phyloP scores from a whole-genome alignment of 768 basidiomycete species.

The Tricholoma hemisulphureum region DNA sequence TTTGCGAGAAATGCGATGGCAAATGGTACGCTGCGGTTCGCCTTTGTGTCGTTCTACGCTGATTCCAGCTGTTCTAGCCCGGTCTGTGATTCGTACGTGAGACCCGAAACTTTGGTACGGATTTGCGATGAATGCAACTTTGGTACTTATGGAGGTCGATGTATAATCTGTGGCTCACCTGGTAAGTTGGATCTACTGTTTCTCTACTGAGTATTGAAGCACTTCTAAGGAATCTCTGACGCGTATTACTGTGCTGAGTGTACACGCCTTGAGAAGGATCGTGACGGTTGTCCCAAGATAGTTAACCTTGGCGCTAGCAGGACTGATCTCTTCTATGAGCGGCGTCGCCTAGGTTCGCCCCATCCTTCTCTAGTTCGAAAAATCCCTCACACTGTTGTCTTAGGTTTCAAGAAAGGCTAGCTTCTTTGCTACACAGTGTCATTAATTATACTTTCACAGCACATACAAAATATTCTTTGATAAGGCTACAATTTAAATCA shows the following conservation, averaged over 20 bases:
- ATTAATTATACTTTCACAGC: background rate
- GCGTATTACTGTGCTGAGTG: constrained; percentile 99
- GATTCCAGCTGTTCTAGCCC: constrained; percentile 53
- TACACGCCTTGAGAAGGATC: constrained; percentile 93
- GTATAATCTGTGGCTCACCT: constrained; percentile 96
- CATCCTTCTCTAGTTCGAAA: background rate
- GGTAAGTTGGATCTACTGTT: constrained; percentile 47
- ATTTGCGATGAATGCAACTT: constrained; percentile 99
- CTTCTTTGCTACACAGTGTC: background rate
- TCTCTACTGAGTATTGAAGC: background rate
- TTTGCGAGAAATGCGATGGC: constrained; percentile 99
- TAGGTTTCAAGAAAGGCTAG: constrained; percentile 73
- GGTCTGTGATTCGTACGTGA: constrained; percentile 98
- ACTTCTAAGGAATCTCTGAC: constrained; percentile 83
- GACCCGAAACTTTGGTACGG: constrained; percentile 95
- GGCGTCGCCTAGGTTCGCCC: constrained; percentile 72
- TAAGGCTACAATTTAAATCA: background rate
- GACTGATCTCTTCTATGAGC: constrained; percentile 90
- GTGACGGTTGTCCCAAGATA: constrained; percentile 98
- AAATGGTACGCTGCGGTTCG: constrained; percentile 73
- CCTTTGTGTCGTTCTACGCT: background rate
- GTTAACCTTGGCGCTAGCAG: constrained; percentile 94
- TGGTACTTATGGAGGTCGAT: constrained; percentile 94
- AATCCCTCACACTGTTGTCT: background rate
- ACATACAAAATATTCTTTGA: constrained; percentile 3